Percentiles rank a stretch among this genome's conserved stretches.
Evolutionary conservation across 441 rosid genomes (phyloP).

Genomic region (Biscutella auriculata): DNA sequence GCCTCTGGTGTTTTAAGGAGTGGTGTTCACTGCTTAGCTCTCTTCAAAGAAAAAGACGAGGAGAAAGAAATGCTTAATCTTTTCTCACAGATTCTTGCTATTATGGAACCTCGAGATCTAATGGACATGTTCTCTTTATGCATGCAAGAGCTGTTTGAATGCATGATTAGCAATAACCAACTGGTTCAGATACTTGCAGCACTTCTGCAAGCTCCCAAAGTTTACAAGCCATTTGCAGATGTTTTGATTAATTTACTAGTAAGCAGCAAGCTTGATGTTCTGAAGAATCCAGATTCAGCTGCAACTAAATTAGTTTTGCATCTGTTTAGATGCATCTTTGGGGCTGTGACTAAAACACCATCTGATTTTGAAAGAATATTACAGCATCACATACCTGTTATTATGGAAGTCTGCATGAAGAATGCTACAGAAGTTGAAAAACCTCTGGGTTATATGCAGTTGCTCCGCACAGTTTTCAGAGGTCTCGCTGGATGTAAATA

Average conservation of each 20-base stretch:
- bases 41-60: slow-evolving; percentile 96
- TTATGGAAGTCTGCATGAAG: slow-evolving; percentile 95
- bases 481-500: slow-evolving; percentile 91
- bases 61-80: slow-evolving; percentile 89
- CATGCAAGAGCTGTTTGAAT: slow-evolving; percentile 96
- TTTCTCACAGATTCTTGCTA: slow-evolving; percentile 84
- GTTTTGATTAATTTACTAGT: slow-evolving; percentile 87
- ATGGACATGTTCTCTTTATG: slow-evolving; percentile 99
- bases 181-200: slow-evolving; percentile 89
- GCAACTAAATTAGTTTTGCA: slow-evolving; percentile 87
- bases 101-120: slow-evolving; percentile 98
- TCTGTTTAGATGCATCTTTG: slow-evolving; percentile 87
- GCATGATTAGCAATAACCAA: slow-evolving; percentile 86
- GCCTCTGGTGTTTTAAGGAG: slow-evolving; percentile 95
- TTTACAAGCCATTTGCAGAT: slow-evolving; percentile 87
- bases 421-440: slow-evolving; percentile 90
- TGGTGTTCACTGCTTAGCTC: slow-evolving; percentile 96
- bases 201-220: slow-evolving; percentile 74
- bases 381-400: slow-evolving; percentile 92
- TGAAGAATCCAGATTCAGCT: slow-evolving; percentile 84
- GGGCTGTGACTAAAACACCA: slow-evolving; percentile 83
- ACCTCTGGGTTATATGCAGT: slow-evolving; percentile 91
- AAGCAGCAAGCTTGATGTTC: slow-evolving; percentile 76
- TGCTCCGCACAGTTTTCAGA: slow-evolving; percentile 84
- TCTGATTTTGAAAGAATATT: slow-evolving; percentile 91